A percentile compares a stretch with the other conserved stretches of the same genome.
Conservation (phyloP, 148 eudicot genomes). For the Amaranthus cruentus region DNA sequence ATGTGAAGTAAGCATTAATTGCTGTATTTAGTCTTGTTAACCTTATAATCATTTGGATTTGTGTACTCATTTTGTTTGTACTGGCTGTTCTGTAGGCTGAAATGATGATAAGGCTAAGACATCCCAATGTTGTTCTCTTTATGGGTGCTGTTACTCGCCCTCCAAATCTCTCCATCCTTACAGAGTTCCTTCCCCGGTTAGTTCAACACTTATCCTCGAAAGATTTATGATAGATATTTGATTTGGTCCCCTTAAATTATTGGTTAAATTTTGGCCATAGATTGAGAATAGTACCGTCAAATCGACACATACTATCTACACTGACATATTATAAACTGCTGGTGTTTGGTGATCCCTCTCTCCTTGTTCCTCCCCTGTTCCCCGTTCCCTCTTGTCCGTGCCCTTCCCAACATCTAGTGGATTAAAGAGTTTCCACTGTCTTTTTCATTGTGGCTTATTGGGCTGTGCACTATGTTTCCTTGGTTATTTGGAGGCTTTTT, state of each 20-base stretch:
- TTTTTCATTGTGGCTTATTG: not conserved
- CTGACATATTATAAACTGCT: not conserved
- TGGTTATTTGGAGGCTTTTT: no score
- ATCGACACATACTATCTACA: not conserved
- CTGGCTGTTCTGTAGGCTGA: conserved; percentile 61
- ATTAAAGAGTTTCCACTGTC: not conserved
- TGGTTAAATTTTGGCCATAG: not conserved
- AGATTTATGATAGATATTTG: not conserved
- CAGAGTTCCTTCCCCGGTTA: conserved; percentile 93
- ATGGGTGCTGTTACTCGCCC: conserved; percentile 98
- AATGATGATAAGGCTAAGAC: conserved; percentile 93
- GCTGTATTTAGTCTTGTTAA: conserved; percentile 4
- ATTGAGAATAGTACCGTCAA: not conserved
- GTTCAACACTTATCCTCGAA: conserved; percentile 1
- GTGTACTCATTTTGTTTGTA: not conserved
- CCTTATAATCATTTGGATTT: conserved; percentile 2
- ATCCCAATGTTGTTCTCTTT: conserved; percentile 98
- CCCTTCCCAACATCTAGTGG: not conserved
- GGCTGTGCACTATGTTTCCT: not conserved
- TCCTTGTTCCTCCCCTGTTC: not conserved
- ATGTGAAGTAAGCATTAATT: conserved; percentile 60
- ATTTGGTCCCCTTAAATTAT: not conserved
- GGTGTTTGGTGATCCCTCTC: not conserved
- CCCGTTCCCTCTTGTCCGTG: not conserved
- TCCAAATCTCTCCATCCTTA: conserved; percentile 91